These are phyloP conservation scores for Pyrenochaeta sp. DNA, from an alignment of 2,329 filamentous ascomycete genomes.

Conservation along the genomic window DNA sequence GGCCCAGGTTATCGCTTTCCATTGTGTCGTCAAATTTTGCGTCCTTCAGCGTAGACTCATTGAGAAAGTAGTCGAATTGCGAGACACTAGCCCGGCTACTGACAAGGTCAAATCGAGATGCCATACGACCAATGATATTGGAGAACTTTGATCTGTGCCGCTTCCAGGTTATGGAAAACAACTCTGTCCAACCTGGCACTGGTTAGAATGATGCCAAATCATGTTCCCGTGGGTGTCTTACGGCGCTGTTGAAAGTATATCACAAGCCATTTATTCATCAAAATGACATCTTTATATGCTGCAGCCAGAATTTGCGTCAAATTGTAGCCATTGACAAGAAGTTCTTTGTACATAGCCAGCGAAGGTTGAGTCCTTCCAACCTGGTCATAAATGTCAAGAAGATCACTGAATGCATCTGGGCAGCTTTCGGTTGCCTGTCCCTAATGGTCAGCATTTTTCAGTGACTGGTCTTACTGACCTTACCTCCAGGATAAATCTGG, in stretches of 20 bases:
- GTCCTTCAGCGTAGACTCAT: too few relatives aligned
- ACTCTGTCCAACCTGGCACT: slow-evolving; percentile 29
- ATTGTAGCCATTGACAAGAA: too few relatives aligned
- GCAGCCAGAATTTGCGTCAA: slow-evolving; percentile 1
- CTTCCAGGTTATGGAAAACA: slow-evolving; percentile 35
- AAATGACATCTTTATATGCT: slow-evolving; percentile 10
- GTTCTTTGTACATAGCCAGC: slow-evolving; percentile 14
- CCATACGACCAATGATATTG: slow-evolving; percentile 24
- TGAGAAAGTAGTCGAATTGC: slow-evolving; percentile 25
- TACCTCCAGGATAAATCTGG: too few relatives aligned
- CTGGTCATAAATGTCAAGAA: slow-evolving; percentile 22
- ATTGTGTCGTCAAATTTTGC: neutral
- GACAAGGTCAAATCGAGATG: slow-evolving; percentile 21
- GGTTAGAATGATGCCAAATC: neutral
- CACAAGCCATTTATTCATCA: slow-evolving; percentile 17
- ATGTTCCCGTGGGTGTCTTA: slow-evolving; percentile 1
- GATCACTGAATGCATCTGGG: slow-evolving; percentile 9
- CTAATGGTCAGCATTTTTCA: too few relatives aligned
- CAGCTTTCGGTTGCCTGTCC: slow-evolving; percentile 8
- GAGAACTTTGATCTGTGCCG: slow-evolving; percentile 21
- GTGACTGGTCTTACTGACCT: too few relatives aligned
- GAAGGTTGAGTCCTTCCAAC: slow-evolving; percentile 31
- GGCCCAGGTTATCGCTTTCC: slow-evolving; percentile 11
- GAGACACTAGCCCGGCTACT: slow-evolving; percentile 17
- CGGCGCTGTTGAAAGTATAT: slow-evolving; percentile 16